Evolutionary conservation across 2,329 filamentous ascomycete species (phyloP), one percentile per base, ranked within the genome.

Genomic region (Amesomyces nigricolor): DNA sequence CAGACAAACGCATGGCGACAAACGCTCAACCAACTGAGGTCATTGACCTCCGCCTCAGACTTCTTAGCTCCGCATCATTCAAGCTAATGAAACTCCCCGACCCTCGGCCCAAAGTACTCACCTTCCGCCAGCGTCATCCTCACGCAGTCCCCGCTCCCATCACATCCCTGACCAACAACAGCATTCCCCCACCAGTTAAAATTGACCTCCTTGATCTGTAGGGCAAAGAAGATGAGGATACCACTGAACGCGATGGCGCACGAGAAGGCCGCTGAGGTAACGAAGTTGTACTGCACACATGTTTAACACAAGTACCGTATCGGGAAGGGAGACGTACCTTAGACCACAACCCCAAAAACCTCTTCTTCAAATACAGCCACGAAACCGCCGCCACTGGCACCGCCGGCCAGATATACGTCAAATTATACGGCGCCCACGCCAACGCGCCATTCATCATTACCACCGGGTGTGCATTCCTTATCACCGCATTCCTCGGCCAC

Each of bases 231-330:
- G 42, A 83, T 72, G 37, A 83, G 66, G 46, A 83, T 76, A 30
- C 78, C 76, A 35, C 68, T 76, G n/a, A 85, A 65, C 0, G 78
- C 78, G 1, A 82, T 75, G n/a, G 80, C 81, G 40, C 78, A 76
- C 50, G 83, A 80, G 40, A 84, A 71, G 2, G 77, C 80, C 0
- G 80, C 81, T 9, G 80, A 82, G 0, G 81, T 70, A 51, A 82
- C 73, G 56, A 83, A 84, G 68, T 83, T 85, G 70, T 82, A 83
- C 65, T 68, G 50, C 9, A 1, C 5, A 14, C 5, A 22, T 8
- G 37, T 51, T 3, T 19, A 10, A 26, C 22, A 1, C 22, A 26
- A 26, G 5, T 26, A 26, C 22, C 22, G 5, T 5, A 26, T 1
- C 22, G 22, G n/a, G n/a, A 16, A 16, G 8, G 17, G 32, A 1